A percentile compares a stretch with the other conserved stretches of the same genome.
These are phyloP conservation scores for Pythium aquatile DNA, from an alignment of 352 stramenopile species.

Conservation along the genomic window DNA sequence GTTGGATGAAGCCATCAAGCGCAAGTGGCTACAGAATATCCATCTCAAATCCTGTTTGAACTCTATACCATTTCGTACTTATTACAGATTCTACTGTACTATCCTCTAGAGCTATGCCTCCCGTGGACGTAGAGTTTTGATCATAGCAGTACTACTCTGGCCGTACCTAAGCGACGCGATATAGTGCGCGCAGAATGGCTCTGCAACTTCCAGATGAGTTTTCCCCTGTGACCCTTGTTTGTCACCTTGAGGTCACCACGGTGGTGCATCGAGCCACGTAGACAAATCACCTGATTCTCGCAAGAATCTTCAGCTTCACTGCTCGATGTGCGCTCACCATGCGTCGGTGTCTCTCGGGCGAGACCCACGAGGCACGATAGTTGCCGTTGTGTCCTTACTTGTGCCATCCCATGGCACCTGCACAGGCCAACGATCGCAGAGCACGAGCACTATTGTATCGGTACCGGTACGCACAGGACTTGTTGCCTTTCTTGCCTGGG, in stretches of 20 bases:
- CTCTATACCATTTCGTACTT: slow-evolving; percentile 1
- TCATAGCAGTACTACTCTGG: background rate
- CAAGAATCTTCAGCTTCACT: background rate
- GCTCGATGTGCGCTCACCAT: no score
- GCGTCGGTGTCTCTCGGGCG: no score
- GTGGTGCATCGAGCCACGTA: background rate
- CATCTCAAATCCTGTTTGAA: background rate
- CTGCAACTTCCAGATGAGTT: background rate
- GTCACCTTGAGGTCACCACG: no score
- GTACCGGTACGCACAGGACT: no score
- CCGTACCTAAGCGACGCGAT: background rate
- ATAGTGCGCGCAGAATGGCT: background rate
- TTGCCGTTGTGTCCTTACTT: no score
- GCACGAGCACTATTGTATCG: no score
- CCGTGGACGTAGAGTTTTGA: background rate
- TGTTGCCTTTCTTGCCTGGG: no score
- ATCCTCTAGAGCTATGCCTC: background rate
- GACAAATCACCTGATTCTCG: background rate
- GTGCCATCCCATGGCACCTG: no score
- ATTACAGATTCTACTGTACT: background rate
- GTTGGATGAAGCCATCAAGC: background rate
- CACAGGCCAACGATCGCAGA: no score
- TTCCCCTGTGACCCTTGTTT: background rate
- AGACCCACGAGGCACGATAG: no score
- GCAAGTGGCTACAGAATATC: slow-evolving; percentile 3